Base-by-base conservation (phyloP, 495 filamentous ascomycete genomes). In the Articulospora tetracladia region DNA sequence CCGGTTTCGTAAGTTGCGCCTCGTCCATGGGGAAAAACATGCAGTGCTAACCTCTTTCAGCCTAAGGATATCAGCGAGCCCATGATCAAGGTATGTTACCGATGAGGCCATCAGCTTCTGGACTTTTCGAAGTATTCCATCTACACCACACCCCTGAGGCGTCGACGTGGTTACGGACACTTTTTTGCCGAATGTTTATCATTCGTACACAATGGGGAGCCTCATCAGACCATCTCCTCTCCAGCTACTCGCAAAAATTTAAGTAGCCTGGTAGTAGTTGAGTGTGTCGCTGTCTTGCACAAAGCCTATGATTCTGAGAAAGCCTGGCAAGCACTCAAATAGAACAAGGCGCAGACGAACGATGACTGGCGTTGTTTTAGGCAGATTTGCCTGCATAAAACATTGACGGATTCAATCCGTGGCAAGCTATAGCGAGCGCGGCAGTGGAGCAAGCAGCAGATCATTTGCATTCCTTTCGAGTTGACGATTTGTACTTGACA, bases 81-180 rank as follows among this genome's bases (percentile, higher is more conserved):
- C 74, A 89, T 91, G 85, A 92, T 98, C 79, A 97, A 98, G 95
- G 94, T 98, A 98, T 92, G 94, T 98, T 91, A 85, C 88, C 80
- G 76, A 70, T 76, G 71, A 79, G 75, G 78, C 75, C 71, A 61
- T 61, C 71, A 58, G 76, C 77, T 77, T 74, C 72, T 71, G 74
- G 79, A 79, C 71, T 82, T 77, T 77, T 81, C 79, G 80, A 77
- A 74, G 53, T 60, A 61, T 64, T 66, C 58, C 53, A 65, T 62
- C 39, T 27, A 55, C 57, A 32, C 39, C 66, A 58, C n/a, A 68
- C 46, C 47, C 41, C 59, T 56, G 49, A 59, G 53, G 44, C 60
- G 34, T 55, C 62, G 56, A 57, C 22, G 57, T 64, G 49, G 54
- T 64, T 47, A 32, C 61, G 60, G 61, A 59, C 24, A 13, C 12